phyloP scores from a whole-genome alignment of 257 asterid genomes.

The Pogostemon cablin region DNA sequence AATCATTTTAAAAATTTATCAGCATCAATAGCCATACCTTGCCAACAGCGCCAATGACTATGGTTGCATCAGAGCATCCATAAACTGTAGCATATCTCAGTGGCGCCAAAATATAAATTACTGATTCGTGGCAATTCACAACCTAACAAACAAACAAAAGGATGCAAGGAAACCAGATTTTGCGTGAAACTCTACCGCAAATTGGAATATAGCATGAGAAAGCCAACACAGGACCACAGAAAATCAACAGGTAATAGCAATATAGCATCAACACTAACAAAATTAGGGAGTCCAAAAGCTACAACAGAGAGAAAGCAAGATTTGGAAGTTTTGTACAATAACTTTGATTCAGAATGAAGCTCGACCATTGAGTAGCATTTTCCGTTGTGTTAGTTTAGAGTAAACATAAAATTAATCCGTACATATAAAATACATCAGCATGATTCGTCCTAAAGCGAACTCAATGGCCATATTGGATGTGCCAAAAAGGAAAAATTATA shows the following conservation, averaged over 20 bases:
- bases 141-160: constrained; percentile 52
- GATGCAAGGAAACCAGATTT: constrained; percentile 29
- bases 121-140: constrained; percentile 95
- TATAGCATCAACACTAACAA: constrained; percentile 4
- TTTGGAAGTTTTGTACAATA: background rate
- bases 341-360: constrained; percentile 15
- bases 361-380: constrained; percentile 12
- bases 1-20: constrained; percentile 23
- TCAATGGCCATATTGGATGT: background rate
- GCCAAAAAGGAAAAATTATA: background rate
- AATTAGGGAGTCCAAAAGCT: constrained; percentile 5
- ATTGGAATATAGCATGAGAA: constrained; percentile 16
- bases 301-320: constrained; percentile 10
- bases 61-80: constrained; percentile 99
- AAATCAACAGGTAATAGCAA: constrained; percentile 9
- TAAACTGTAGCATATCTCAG: constrained; percentile 80
- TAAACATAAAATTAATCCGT: constrained; percentile 16
- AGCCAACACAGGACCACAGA: background rate
- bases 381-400: constrained; percentile 15
- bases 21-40: constrained; percentile 54
- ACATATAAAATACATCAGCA: constrained; percentile 11
- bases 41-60: constrained; percentile 96
- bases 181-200: constrained; percentile 16
- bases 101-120: constrained; percentile 89
- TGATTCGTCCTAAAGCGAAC: background rate